These are phyloP conservation scores for Globisporangium perplexum DNA, from an alignment of 352 stramenopile species.

Conservation along the genomic window DNA sequence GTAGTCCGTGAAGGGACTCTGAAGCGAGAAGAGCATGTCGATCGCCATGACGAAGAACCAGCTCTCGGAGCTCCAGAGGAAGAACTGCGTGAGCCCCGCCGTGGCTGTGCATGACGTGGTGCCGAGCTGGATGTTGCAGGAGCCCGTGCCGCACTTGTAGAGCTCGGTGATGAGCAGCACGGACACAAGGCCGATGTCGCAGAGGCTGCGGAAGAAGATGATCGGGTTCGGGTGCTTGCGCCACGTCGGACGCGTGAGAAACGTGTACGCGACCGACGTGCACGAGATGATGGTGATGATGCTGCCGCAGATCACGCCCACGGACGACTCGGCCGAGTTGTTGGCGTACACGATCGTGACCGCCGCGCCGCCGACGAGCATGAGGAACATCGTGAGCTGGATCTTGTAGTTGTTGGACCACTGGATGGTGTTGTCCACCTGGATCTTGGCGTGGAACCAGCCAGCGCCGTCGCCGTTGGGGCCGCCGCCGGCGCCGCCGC, in stretches of 20 bases:
- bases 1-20: conserved; percentile 88
- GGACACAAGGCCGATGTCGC: conserved; percentile 73
- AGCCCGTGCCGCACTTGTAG: conserved; percentile 63
- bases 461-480: conserved; percentile 51
- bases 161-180: conserved; percentile 75
- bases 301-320: conserved; percentile 69
- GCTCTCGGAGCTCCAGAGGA: conserved; percentile 82
- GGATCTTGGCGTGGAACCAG: conserved; percentile 87
- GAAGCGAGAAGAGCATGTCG: conserved; percentile 79
- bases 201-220: conserved; percentile 83
- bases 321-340: conserved; percentile 45
- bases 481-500: conserved; percentile 9
- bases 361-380: conserved; percentile 50
- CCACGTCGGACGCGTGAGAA: conserved; percentile 69
- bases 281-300: conserved; percentile 77
- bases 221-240: conserved; percentile 85
- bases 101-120: conserved; percentile 50
- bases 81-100: conserved; percentile 79
- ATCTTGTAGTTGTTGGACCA: conserved; percentile 90
- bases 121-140: conserved; percentile 30
- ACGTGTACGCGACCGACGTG: conserved; percentile 72
- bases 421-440: conserved; percentile 77
- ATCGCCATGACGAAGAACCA: conserved; percentile 90
- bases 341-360: conserved; percentile 57
- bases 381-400: conserved; percentile 69